These are phyloP conservation scores for Hepatocystis sp. DNA, from an alignment of 169 alveolate genomes.

Conservation along the genomic window DNA sequence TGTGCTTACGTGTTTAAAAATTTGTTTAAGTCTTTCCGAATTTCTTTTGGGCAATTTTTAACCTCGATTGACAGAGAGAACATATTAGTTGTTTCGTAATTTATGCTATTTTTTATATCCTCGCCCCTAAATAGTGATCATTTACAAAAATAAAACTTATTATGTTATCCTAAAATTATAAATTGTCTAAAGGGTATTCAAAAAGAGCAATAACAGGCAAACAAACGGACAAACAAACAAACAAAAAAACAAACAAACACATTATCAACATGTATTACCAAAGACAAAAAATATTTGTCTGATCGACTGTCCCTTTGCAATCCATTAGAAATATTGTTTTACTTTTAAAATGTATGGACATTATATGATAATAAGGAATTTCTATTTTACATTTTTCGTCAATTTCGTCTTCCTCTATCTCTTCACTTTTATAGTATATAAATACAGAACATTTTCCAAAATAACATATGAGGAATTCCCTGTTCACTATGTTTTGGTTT, in stretches of 20 bases:
- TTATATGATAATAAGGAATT: conserved; percentile 60
- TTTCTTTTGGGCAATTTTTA: conserved; percentile 45
- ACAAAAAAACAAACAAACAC: not conserved
- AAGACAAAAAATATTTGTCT: conserved; percentile 65
- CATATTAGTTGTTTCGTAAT: conserved; percentile 55
- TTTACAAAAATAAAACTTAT: no score
- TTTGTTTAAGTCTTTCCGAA: not conserved
- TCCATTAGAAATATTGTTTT: conserved; percentile 17
- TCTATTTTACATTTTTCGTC: conserved; percentile 73
- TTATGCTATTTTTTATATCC: conserved; percentile 31
- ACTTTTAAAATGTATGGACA: conserved; percentile 16
- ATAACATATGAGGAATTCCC: conserved; percentile 39
- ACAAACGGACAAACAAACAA: not conserved
- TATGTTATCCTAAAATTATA: no score
- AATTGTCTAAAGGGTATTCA: not conserved
- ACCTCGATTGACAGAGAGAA: conserved; percentile 28
- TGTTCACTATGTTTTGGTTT: conserved; percentile 15
- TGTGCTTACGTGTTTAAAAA: conserved; percentile 33
- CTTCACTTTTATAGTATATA: conserved; percentile 20
- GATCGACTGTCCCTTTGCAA: conserved; percentile 62
- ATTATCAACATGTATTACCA: conserved; percentile 17
- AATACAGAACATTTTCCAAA: conserved; percentile 57
- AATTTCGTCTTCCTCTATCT: conserved; percentile 16
- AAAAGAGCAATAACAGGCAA: not conserved
- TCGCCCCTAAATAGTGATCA: conserved; percentile 47